Evolutionary conservation across 176 grass and related monocot species (phyloP), one percentile per base, ranked within the genome.

Genomic region (Puya raimondii): DNA sequence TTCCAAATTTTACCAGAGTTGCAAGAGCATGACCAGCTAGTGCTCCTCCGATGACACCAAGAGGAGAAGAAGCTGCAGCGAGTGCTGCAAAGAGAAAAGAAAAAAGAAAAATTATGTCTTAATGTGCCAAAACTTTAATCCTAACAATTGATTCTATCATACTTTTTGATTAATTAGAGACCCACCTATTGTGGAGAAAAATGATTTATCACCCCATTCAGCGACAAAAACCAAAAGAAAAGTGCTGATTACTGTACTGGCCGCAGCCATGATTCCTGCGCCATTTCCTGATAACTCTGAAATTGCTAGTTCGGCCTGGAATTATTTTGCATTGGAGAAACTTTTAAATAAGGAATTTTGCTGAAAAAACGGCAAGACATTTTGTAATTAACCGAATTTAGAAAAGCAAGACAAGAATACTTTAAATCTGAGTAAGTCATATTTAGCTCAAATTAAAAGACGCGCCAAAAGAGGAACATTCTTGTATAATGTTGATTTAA

Each of bases 181-280:
- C 50, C 47, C 85, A 96, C 92, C 92, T 76, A 97, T 84, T 50
- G 94, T 97, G 53, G 94, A 97, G 72, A 97, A 97, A 84, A 97
- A 97, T 14, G 94, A 97, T 79, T 92, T 97, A 73, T 97, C 94
- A 66, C 94, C 94, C 94, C 94, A 97, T 87, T 97, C 93, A 12
- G 94, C 89, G 9, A 93, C 80, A 86, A 97, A 97, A 88, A 97
- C 89, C 82, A 97, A 83, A 49, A 97, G 72, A 64, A 97, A 97
- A 71, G 94, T 97, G 82, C 89, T 97, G 58, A 91, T 54, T 57
- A 85, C 73, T 61, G 89, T 97, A 70, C 81, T 90, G 49, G 87
- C 94, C 10, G 82, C 80, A 84, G 89, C 86, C 77, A 88, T 85
- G 48, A 93, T 87, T 72, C 94, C 89, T 0, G 86, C 86, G 42